A percentile compares a stretch with the other conserved stretches of the same genome.
These are phyloP conservation scores for Gentiana straminea DNA, from an alignment of 257 asterid genomes.

Conservation along the genomic window DNA sequence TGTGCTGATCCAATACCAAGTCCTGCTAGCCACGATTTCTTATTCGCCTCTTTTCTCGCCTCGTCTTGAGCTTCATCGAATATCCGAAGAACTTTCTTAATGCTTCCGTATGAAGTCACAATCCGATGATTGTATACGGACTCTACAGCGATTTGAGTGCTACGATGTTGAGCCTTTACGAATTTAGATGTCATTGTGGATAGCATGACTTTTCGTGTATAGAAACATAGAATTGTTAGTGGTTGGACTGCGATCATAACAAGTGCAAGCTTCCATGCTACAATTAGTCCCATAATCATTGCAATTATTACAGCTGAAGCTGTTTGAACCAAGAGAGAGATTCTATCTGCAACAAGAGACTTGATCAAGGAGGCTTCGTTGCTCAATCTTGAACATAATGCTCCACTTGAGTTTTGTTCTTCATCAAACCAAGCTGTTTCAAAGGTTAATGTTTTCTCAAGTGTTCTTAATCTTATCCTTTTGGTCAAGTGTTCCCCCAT, in stretches of 20 bases:
- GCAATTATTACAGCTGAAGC: slow-evolving; percentile 58
- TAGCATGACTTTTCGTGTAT: slow-evolving; percentile 50
- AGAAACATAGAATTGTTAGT: slow-evolving; percentile 60
- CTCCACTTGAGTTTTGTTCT: slow-evolving; percentile 59
- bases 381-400: slow-evolving; percentile 50
- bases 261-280: slow-evolving; percentile 85
- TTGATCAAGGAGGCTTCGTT: slow-evolving; percentile 71
- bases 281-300: slow-evolving; percentile 46
- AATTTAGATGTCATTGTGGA: slow-evolving; percentile 55
- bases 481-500: slow-evolving; percentile 70
- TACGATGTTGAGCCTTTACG: slow-evolving; percentile 54
- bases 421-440: slow-evolving; percentile 82
- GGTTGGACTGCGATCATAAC: slow-evolving; percentile 89
- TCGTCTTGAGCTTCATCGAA: slow-evolving; percentile 72
- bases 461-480: slow-evolving; percentile 45
- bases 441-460: slow-evolving; percentile 50
- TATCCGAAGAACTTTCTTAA: slow-evolving; percentile 43
- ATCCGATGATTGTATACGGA: slow-evolving; percentile 68
- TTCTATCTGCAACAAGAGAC: slow-evolving; percentile 69
- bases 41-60: slow-evolving; percentile 65
- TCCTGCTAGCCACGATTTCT: slow-evolving; percentile 75
- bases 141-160: slow-evolving; percentile 75
- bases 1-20: slow-evolving; percentile 89
- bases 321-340: slow-evolving; percentile 53
- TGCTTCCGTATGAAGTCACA: slow-evolving; percentile 64